Base-by-base conservation (phyloP, 345 rosid genomes). In the Gynandropsis gynandra region DNA sequence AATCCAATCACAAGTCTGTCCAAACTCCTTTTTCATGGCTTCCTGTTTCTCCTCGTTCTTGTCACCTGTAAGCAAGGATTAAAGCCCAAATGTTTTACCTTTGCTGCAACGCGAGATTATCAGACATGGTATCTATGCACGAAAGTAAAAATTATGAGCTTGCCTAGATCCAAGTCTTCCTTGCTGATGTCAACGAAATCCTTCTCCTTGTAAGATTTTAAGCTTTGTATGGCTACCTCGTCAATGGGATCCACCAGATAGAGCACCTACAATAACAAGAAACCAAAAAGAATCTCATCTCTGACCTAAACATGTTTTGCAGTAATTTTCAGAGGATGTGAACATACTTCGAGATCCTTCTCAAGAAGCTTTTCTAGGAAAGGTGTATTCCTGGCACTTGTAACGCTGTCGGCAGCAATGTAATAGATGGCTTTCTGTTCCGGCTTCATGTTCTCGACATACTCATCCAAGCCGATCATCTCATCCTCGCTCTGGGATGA, bases 391-490 rank as follows among this genome's bases (percentile, higher is more conserved):
- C 61, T 83, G 42, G 97, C 98, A 70, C 98, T 83, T 46, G 75
- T 72, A 46, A 87, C 74, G 39, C 90, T 92, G 65, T 92, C 98
- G 12, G 97, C 64, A 57, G 98, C 98, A 52, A 92, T 76, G 64
- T 70, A 92, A 68, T 76, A 92, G 42, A 92, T 78, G 56, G 83
- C 87, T 75, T 92, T 92, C 72, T 92, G 98, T 21, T 92, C 93
- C 29, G 85, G 80, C 65, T 92, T 87, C 98, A 92, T 87, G 61
- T 87, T 87, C 70, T 87, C 98, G 11, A 87, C 87, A 67, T 92
- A 92, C 62, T 92, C 98, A 74, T 87, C 97, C 80, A 92, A 80
- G 78, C 95, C 80, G 63, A 92, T 85, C 87, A 85, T 73, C 54
- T 80, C 93, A 46, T 82, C 69, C 76, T 87, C 98, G 59, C 98